Evolutionary conservation across 805 yeast species (phyloP), one percentile per base, ranked within the genome.

Genomic region (Cyberlindnera bimundalis): DNA sequence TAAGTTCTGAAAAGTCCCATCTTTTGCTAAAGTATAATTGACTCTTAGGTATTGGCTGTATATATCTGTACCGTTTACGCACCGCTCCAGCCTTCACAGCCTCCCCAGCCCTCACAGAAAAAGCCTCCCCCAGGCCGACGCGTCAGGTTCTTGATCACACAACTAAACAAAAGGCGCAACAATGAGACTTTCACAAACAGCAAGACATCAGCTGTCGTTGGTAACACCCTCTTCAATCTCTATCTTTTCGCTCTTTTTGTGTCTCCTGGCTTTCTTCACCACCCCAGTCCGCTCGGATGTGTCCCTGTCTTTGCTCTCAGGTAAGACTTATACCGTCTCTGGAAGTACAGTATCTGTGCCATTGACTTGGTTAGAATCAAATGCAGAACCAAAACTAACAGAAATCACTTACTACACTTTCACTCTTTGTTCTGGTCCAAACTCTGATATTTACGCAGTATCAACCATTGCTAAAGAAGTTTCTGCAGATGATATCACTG

Each of bases 361-460:
- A 0, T 34, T 70, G 23, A 30, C 56, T n/a, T 89, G 95, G 81
- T 59, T 68, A 13, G 82, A 79, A 44, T 74, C 74, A 48, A 80
- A 74, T 34, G 55, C 64, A 6, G 48, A 54, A 4, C 84, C 86
- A 0, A 46, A 67, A 1, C 52, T 83, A 33, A 42, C 52, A 2
- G 66, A 72, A 8, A 72, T 77, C 18, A 46, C 61, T 4, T 49
- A 64, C 2, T 78, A 73, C 46, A 66, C 80, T 0, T 65, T 89
- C 39, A 60, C 64, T 6, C 65, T 91, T 38, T 81, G 91, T 61
- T 75, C 90, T 2, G 96, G 96, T 24, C 61, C 79, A 18, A 75
- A 78, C 53, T 27, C 58, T 18, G 62, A 67, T 14, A 73, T 83
- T 51, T 50, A 64, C 26, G 66, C 75, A 43, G 52, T 73, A 26